phyloP scores from a whole-genome alignment of 2,329 filamentous ascomycete species.

The Trichoderma citrinoviride region DNA sequence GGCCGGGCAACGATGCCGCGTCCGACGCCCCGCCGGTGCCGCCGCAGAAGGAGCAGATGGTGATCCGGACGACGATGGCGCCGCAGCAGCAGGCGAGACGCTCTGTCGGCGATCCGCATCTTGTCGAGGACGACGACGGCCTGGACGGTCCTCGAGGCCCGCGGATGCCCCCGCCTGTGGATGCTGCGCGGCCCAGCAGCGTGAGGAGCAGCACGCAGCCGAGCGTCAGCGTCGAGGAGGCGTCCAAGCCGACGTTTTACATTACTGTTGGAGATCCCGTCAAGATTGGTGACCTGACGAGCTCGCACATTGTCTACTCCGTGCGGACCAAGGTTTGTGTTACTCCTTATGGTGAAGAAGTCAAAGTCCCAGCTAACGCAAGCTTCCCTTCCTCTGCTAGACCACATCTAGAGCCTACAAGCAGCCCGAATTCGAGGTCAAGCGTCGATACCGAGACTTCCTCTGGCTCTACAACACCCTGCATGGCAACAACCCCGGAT shows the following conservation, averaged over 20 bases:
- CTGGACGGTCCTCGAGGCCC: slow-evolving; percentile 52
- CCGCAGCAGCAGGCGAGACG: slow-evolving; percentile 43
- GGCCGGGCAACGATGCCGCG: slow-evolving; percentile 47
- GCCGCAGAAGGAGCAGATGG: slow-evolving; percentile 64
- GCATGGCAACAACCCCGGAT: slow-evolving; percentile 89
- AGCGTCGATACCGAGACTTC: slow-evolving; percentile 92
- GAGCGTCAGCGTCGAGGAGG: slow-evolving; percentile 88
- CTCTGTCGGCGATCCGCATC: slow-evolving; percentile 58
- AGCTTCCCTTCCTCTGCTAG: slow-evolving; percentile 42
- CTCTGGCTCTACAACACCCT: slow-evolving; percentile 95
- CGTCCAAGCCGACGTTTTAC: slow-evolving; percentile 84
- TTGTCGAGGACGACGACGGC: slow-evolving; percentile 66
- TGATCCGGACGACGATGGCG: slow-evolving; percentile 58
- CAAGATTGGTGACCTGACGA: slow-evolving; percentile 95
- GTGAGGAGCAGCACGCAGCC: slow-evolving; percentile 59
- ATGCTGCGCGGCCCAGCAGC: slow-evolving; percentile 53
- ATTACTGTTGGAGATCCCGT: slow-evolving; percentile 95
- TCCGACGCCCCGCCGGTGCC: slow-evolving; percentile 63
- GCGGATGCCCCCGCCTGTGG: slow-evolving; percentile 64
- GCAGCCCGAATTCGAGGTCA: slow-evolving; percentile 88
- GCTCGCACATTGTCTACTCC: slow-evolving; percentile 95
- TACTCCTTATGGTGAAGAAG: too few relatives aligned
- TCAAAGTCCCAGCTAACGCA: not conserved
- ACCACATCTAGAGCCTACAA: slow-evolving; percentile 96
- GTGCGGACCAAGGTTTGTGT: slow-evolving; percentile 78